A percentile compares a stretch with the other conserved stretches of the same genome.
phyloP scores from a whole-genome alignment of 2,329 filamentous ascomycete species.

The Cryphonectria radicalis region DNA sequence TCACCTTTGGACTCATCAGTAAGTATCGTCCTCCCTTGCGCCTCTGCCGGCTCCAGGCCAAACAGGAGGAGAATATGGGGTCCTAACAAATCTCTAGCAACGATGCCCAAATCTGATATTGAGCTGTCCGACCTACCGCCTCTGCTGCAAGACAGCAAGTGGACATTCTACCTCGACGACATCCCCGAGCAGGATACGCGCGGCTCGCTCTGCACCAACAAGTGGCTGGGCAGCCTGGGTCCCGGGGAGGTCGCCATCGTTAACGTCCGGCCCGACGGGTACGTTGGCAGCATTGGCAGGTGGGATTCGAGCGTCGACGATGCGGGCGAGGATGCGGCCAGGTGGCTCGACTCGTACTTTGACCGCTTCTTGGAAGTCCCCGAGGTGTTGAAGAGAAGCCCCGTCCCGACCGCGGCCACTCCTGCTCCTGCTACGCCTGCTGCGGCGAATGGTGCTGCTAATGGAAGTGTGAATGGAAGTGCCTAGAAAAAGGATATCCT shows the following conservation, averaged over 20 bases:
- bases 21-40: slow-evolving; percentile 37
- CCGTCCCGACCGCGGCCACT: slow-evolving; percentile 14
- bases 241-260: slow-evolving; percentile 64
- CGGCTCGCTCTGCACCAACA: slow-evolving; percentile 62
- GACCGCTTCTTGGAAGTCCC: slow-evolving; percentile 58
- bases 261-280: slow-evolving; percentile 74
- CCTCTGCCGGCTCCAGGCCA: background rate
- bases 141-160: slow-evolving; percentile 66
- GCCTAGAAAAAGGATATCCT: background rate
- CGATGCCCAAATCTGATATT: slow-evolving; percentile 63
- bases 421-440: background rate
- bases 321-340: slow-evolving; percentile 55
- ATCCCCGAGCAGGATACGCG: slow-evolving; percentile 59
- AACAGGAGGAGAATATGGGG: slow-evolving; percentile 28
- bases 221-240: slow-evolving; percentile 67
- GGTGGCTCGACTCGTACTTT: slow-evolving; percentile 60
- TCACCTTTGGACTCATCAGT: slow-evolving; percentile 73
- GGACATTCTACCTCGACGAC: slow-evolving; percentile 75
- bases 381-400: slow-evolving; percentile 23
- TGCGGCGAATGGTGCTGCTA: slow-evolving; percentile 7
- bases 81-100: slow-evolving; percentile 44
- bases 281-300: slow-evolving; percentile 66
- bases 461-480: background rate
- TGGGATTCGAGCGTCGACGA: slow-evolving; percentile 58
- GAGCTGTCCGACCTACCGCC: slow-evolving; percentile 69